Evolutionary conservation across 1,284 basidiomycete species (phyloP), one percentile per base, ranked within the genome.

Genomic region (Apiotrichum gamsii): DNA sequence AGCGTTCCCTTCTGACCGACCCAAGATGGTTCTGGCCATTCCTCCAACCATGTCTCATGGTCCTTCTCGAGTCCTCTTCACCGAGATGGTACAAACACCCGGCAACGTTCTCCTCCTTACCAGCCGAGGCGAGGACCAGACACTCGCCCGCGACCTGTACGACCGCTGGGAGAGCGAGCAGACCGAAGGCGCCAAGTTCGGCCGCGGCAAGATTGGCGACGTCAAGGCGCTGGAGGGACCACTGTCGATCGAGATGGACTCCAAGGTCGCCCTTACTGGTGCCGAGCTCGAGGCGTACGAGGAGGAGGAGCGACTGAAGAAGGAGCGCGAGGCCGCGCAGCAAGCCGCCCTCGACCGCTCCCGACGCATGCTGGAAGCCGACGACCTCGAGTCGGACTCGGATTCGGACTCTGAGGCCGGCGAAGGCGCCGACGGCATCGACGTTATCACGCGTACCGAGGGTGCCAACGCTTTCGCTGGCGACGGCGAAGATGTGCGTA

Each of bases 41-140:
- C 94, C 95, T 0, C 83, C 87, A 0, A 88, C 88, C 0, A 77
- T 98, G 52, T 94, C 91, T 0, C 87, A 97, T 64, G 94, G 95
- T 1, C 86, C 88, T 8, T 94, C 93, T 0, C 80, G 94, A 19
- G 76, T 80, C 28, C 69, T 98, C 3, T 94, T 98, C 65, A 77
- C 83, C 10, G 81, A 88, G 36, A 90, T 96, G 71, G 89, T 87
- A 3, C 77, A 80, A 8, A 78, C 82, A 10, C 80, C 85, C 0
- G 83, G 84, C 48, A 95, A 95, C 58, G 83, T 91, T 32, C 78
- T 96, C 21, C 76, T 96, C 5, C 77, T 95, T 36, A 93, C 90
- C 0, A 77, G 78, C 15, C 77, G 82, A 29, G 80, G 85, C 28
- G 87, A 91, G 60, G 83, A 86, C 41, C 82, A 83, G 1, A 90